Conservation (phyloP, 139 green algal species). For the Astrephomene gubernaculifera region DNA sequence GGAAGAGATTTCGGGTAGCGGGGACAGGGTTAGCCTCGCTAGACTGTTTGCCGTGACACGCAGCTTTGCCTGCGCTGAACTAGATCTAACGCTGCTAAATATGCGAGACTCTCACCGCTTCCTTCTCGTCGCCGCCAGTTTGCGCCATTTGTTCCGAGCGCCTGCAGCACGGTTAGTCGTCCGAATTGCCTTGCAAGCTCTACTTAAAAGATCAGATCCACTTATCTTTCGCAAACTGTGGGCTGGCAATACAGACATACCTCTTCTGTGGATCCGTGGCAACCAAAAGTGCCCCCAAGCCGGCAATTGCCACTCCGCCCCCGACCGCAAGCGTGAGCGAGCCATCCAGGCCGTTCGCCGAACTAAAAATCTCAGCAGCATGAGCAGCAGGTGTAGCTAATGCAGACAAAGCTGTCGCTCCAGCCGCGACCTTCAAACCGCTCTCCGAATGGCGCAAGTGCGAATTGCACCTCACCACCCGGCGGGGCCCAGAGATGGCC, state of each 20-base stretch:
- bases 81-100: background rate
- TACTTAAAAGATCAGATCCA: background rate
- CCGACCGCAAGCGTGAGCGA: conserved; percentile 70
- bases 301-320: conserved; percentile 76
- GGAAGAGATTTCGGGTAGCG: too few species aligned
- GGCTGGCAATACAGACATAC: conserved; percentile 42
- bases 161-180: conserved; percentile 59
- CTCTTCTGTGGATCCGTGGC: conserved; percentile 86
- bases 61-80: too few species aligned
- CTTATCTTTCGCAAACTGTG: background rate
- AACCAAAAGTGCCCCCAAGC: conserved; percentile 77
- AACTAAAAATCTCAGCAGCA: conserved; percentile 33
- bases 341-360: conserved; percentile 24
- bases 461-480: background rate
- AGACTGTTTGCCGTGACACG: too few species aligned
- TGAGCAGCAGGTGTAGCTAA: conserved; percentile 7
- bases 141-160: conserved; percentile 81
- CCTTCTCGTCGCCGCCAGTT: conserved; percentile 91
- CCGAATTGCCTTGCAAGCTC: background rate
- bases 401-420: background rate
- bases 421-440: background rate
- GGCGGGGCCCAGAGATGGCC: background rate
- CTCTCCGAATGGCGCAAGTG: background rate
- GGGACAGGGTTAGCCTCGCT: too few species aligned
- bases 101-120: conserved; percentile 78